Conservation (phyloP, 352 stramenopile genomes). For the Phytopythium kandeliae region DNA sequence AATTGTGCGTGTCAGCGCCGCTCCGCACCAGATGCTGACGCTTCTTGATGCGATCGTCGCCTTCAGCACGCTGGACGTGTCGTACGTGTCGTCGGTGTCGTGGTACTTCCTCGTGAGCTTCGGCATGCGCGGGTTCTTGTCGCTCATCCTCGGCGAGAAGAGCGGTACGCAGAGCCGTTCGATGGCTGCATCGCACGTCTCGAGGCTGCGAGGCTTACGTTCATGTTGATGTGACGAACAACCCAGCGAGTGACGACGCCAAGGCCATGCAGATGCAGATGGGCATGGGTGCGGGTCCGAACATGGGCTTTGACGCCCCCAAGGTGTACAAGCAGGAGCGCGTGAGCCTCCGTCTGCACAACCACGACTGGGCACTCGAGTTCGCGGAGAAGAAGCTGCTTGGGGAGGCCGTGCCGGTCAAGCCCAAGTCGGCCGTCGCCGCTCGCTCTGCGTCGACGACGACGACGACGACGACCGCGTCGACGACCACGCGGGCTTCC, state of each 20-base stretch:
- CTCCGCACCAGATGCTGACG: not conserved
- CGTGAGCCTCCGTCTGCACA: conserved; percentile 77
- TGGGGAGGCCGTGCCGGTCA: conserved; percentile 56
- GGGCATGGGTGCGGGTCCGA: conserved; percentile 80
- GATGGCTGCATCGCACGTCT: not conserved
- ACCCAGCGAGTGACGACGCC: conserved; percentile 76
- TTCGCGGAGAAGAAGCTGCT: conserved; percentile 81
- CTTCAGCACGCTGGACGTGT: conserved; percentile 92
- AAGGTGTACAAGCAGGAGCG: conserved; percentile 89
- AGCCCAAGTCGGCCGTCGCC: conserved; percentile 20
- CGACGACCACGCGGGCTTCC: conserved; percentile 35
- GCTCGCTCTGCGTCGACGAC: conserved; percentile 12
- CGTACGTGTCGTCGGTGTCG: conserved; percentile 96
- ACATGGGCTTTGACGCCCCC: conserved; percentile 87
- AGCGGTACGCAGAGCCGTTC: conserved; percentile 31
- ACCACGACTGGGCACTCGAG: conserved; percentile 77
- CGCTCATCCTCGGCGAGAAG: conserved; percentile 93
- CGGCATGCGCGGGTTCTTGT: conserved; percentile 95
- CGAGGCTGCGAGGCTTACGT: too few relatives aligned
- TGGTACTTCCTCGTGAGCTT: conserved; percentile 99
- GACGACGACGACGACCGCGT: conserved; percentile 23
- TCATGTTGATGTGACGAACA: too few relatives aligned
- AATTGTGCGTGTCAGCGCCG: too few relatives aligned
- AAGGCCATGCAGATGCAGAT: conserved; percentile 92
- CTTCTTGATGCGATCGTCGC: not conserved